phyloP scores from a whole-genome alignment of 2,329 filamentous ascomycete species.

The Monosporascus cannonballus region DNA sequence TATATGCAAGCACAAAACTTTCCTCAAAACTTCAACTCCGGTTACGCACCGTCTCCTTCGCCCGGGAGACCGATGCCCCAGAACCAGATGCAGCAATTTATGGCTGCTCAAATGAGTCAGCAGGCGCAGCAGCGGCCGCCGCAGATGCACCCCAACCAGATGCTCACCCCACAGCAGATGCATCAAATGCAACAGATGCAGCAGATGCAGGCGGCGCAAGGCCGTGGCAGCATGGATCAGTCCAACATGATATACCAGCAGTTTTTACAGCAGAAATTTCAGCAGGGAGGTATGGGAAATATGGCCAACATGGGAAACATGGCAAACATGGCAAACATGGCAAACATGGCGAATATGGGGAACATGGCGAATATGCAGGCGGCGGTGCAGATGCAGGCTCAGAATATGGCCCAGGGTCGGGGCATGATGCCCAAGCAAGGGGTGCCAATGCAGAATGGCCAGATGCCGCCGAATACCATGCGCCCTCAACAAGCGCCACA shows the following conservation, averaged over 20 bases:
- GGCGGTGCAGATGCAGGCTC: conserved; percentile 45
- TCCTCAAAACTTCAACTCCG: conserved; percentile 51
- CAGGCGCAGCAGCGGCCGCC: conserved; percentile 32
- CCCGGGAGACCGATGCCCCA: conserved; percentile 51
- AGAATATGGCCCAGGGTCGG: conserved; percentile 32
- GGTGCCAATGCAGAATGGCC: conserved; percentile 48
- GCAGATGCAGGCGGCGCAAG: conserved; percentile 33
- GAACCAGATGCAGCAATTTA: conserved; percentile 21
- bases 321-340: background rate
- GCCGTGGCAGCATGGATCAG: conserved; percentile 57
- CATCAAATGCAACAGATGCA: conserved; percentile 39
- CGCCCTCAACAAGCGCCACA: conserved; percentile 40
- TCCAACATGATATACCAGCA: conserved; percentile 75
- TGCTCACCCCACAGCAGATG: conserved; percentile 35
- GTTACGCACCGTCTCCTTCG: conserved; percentile 51
- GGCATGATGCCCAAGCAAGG: conserved; percentile 50
- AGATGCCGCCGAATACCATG: conserved; percentile 43
- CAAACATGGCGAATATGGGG: background rate
- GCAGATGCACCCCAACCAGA: conserved; percentile 29
- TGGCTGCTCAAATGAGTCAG: conserved; percentile 30
- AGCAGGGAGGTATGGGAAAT: conserved; percentile 38
- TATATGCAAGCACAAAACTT: conserved; percentile 58
- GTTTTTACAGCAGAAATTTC: conserved; percentile 72
- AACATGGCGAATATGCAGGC: conserved; percentile 36
- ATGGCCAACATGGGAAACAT: conserved; percentile 11